Conservation (phyloP, 1,284 basidiomycete species). For the Trichosporon ovoides region DNA sequence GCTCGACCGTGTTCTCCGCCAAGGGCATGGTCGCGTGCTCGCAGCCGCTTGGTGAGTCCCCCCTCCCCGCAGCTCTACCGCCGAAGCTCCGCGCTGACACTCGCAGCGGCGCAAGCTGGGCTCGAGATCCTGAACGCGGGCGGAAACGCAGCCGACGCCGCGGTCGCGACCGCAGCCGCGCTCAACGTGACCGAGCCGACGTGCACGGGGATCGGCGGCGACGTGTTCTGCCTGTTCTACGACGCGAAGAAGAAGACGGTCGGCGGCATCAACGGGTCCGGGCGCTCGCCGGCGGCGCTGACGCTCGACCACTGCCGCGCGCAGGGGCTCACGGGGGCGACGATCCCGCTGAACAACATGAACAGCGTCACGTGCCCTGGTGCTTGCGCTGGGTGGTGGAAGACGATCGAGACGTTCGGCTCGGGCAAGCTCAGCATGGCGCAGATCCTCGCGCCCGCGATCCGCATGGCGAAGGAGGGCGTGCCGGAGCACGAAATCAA, state of each 20-base stretch:
- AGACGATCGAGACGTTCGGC: constrained; percentile 76
- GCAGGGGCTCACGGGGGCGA: constrained; percentile 62
- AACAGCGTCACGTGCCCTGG: constrained; percentile 93
- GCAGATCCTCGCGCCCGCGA: constrained; percentile 84
- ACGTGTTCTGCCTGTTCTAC: constrained; percentile 89
- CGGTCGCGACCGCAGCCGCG: constrained; percentile 76
- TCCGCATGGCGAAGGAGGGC: constrained; percentile 77
- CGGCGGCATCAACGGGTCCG: constrained; percentile 57
- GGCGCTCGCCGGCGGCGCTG: constrained; percentile 73
- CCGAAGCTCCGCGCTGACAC: constrained; percentile 13
- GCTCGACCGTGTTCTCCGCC: constrained; percentile 55
- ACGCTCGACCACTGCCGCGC: constrained; percentile 66
- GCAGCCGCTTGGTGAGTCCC: constrained; percentile 62
- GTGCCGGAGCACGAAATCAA: constrained; percentile 62
- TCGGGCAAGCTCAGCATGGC: constrained; percentile 69
- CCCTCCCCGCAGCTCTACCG: background rate
- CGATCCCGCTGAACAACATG: constrained; percentile 67
- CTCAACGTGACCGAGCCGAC: constrained; percentile 73
- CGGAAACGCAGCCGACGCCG: constrained; percentile 80
- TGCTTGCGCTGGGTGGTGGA: constrained; percentile 87
- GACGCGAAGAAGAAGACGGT: constrained; percentile 73
- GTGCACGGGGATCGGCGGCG: constrained; percentile 47
- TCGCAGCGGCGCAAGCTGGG: constrained; percentile 68
- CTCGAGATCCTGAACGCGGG: constrained; percentile 76
- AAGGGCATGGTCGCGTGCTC: constrained; percentile 79